These are phyloP conservation scores for bread wheat (Triticum aestivum) DNA, from an alignment of 176 grass and related monocot species.

Conservation along the genomic window DNA sequence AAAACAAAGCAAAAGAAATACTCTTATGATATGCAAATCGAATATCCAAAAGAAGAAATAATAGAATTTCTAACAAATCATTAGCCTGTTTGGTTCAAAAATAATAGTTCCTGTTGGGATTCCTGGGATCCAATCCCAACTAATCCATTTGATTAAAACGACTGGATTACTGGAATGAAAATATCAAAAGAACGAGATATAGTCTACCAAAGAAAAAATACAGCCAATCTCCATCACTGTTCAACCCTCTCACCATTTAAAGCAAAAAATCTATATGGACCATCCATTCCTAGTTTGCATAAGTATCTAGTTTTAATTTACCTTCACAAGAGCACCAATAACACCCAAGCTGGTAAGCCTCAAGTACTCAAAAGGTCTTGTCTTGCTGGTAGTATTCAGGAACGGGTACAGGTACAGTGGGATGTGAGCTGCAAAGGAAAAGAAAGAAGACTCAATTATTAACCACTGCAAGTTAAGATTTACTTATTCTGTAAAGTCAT, in stretches of 20 bases:
- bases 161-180: not conserved
- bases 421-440: constrained; percentile 60
- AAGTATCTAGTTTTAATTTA: constrained; percentile 34
- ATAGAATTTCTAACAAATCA: constrained; percentile 9
- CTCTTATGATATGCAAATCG: not conserved
- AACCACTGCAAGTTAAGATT: not conserved
- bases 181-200: not conserved
- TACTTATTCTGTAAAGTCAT: not conserved
- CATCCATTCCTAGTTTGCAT: constrained; percentile 3
- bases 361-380: constrained; percentile 86
- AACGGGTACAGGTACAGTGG: constrained; percentile 93
- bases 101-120: not conserved
- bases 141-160: not conserved
- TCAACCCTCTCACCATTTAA: not conserved
- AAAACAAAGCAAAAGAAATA: not conserved
- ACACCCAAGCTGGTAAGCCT: constrained; percentile 91
- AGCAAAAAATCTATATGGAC: not conserved
- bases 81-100: not conserved
- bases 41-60: not conserved
- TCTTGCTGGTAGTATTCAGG: constrained; percentile 75
- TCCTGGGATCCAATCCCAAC: constrained; percentile 1
- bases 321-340: constrained; percentile 97
- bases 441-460: constrained; percentile 17
- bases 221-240: not conserved
- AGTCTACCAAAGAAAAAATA: not conserved